phyloP scores from a whole-genome alignment of 345 rosid genomes.

The Iberis pinnata region DNA sequence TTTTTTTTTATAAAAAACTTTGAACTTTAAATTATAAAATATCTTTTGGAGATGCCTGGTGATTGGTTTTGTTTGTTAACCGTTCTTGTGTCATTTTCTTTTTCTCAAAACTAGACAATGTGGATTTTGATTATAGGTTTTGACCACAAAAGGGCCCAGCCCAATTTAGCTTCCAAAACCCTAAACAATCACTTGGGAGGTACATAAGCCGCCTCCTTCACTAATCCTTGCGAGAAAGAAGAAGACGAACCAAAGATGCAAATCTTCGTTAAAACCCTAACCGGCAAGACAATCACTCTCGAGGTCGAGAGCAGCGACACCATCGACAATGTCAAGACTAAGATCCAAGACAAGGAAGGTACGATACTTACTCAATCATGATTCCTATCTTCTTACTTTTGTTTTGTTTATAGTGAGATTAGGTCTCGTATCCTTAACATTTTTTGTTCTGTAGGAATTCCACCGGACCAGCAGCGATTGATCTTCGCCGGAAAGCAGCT shows the following conservation, averaged over 20 bases:
- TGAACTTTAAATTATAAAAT: too few relatives aligned
- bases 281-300: constrained; percentile 93
- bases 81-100: too few relatives aligned
- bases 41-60: too few relatives aligned
- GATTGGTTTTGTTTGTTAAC: too few relatives aligned
- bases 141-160: constrained; percentile 8
- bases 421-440: neutral
- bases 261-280: constrained; percentile 89
- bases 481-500: constrained; percentile 94
- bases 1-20: too few relatives aligned
- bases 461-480: constrained; percentile 87
- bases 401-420: neutral
- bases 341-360: constrained; percentile 96
- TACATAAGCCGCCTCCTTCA: neutral
- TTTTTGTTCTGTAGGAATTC: constrained; percentile 43
- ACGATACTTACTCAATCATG: neutral
- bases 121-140: neutral
- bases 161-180: constrained; percentile 15
- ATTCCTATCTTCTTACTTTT: too few relatives aligned
- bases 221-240: neutral
- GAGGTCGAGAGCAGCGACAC: constrained; percentile 90
- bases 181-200: constrained; percentile 8
- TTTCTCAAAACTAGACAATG: too few relatives aligned
- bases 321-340: constrained; percentile 82
- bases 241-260: constrained; percentile 45